phyloP scores from a whole-genome alignment of 805 yeast genomes.

The Teunomyces stri region DNA sequence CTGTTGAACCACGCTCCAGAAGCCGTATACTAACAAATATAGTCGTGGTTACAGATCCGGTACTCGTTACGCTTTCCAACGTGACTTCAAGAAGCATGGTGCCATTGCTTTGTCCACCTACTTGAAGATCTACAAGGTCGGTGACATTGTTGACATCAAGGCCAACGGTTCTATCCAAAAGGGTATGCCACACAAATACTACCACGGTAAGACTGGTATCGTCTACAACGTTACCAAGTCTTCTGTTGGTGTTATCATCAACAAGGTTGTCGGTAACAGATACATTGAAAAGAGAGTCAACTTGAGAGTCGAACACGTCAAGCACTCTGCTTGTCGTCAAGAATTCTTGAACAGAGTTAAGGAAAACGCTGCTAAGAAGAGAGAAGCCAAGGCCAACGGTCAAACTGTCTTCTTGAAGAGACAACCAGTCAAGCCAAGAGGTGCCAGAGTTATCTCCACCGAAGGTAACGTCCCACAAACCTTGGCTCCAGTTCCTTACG shows the following conservation, averaged over 20 bases:
- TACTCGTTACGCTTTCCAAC: slow-evolving; percentile 99
- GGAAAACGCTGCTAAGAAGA: slow-evolving; percentile 89
- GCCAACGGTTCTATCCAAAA: slow-evolving; percentile 99
- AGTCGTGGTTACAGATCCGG: slow-evolving; percentile 99
- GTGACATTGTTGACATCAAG: slow-evolving; percentile 99
- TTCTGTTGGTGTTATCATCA: slow-evolving; percentile 95
- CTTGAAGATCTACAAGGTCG: slow-evolving; percentile 97
- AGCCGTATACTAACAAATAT: slow-evolving; percentile 3
- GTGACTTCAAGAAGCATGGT: slow-evolving; percentile 99
- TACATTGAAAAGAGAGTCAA: slow-evolving; percentile 98
- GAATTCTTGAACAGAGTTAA: slow-evolving; percentile 99
- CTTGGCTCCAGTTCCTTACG: slow-evolving; percentile 98
- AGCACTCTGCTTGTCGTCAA: slow-evolving; percentile 99
- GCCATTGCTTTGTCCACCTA: slow-evolving; percentile 90
- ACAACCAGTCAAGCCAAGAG: slow-evolving; percentile 98
- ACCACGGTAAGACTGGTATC: slow-evolving; percentile 99
- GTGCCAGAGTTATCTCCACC: slow-evolving; percentile 78
- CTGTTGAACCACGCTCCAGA: not conserved
- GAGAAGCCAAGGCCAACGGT: slow-evolving; percentile 94
- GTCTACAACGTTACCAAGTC: slow-evolving; percentile 98
- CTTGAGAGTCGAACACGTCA: slow-evolving; percentile 97
- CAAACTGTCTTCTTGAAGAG: slow-evolving; percentile 90
- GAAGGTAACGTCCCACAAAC: slow-evolving; percentile 88
- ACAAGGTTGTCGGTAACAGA: slow-evolving; percentile 99
- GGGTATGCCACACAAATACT: slow-evolving; percentile 99